These are phyloP conservation scores for Pontederia crassipes DNA, from an alignment of 176 grass and related monocot species.

Conservation along the genomic window DNA sequence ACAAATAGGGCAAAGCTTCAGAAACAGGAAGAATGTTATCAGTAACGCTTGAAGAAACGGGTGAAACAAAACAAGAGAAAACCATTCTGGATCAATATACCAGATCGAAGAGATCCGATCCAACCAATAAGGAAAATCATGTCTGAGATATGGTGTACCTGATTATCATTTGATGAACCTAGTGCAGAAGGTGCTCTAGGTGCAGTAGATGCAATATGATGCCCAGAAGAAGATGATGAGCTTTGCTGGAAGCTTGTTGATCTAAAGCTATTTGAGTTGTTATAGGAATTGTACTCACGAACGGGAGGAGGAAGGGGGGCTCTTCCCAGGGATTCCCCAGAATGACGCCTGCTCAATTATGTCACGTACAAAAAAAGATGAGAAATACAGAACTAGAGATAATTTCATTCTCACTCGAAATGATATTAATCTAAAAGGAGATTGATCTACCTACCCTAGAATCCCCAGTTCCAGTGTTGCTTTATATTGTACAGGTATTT, in stretches of 20 bases:
- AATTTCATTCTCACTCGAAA: neutral
- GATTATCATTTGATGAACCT: constrained; percentile 29
- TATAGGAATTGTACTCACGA: constrained; percentile 29
- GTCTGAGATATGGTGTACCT: constrained; percentile 15
- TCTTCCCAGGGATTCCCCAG: constrained; percentile 42
- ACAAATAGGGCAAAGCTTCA: constrained; percentile 11
- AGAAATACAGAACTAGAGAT: neutral
- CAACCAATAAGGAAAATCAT: neutral
- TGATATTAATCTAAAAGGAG: neutral
- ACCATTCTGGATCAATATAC: neutral
- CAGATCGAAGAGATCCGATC: neutral
- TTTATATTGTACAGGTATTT: constrained; percentile 43
- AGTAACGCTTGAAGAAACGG: neutral
- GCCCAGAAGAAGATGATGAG: constrained; percentile 24
- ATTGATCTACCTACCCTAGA: constrained; percentile 29
- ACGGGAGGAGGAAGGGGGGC: constrained; percentile 69
- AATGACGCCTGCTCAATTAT: constrained; percentile 30
- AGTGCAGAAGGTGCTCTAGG: constrained; percentile 29
- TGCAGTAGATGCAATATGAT: constrained; percentile 24
- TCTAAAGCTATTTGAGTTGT: constrained; percentile 24
- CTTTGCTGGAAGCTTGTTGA: constrained; percentile 28
- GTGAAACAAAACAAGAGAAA: neutral
- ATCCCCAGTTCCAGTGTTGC: constrained; percentile 31
- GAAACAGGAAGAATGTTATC: neutral
- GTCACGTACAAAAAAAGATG: neutral